Evolutionary conservation across 495 filamentous ascomycete species (phyloP).

Genomic region (Polyplosphaeria fusca): DNA sequence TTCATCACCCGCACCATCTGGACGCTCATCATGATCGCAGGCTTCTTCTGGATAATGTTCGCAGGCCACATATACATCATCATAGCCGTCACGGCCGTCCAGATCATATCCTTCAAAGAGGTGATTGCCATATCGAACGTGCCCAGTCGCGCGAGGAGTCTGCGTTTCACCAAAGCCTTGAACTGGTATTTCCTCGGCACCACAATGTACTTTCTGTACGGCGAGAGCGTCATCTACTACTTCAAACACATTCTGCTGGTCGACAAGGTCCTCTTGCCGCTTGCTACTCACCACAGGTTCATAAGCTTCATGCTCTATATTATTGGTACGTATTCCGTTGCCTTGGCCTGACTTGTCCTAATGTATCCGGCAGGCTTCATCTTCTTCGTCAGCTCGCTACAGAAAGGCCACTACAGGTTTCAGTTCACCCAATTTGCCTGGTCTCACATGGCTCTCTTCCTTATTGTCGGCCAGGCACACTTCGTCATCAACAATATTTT

Average conservation of each 20-base stretch:
- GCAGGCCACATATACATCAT: conserved; percentile 97
- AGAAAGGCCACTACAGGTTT: conserved; percentile 93
- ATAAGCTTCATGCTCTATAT: conserved; percentile 98
- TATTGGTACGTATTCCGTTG: conserved; percentile 62
- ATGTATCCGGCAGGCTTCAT: conserved; percentile 82
- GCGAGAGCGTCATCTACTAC: conserved; percentile 98
- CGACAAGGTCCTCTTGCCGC: conserved; percentile 85
- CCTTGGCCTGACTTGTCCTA: neutral
- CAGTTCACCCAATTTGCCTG: conserved; percentile 99
- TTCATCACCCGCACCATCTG: conserved; percentile 98
- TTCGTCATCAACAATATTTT: conserved; percentile 99
- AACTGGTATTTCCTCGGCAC: conserved; percentile 99
- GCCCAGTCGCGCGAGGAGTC: conserved; percentile 81
- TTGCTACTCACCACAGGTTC: conserved; percentile 97
- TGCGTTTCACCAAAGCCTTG: conserved; percentile 89
- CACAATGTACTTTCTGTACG: conserved; percentile 98
- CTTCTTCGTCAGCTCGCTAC: conserved; percentile 95
- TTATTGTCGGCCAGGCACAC: conserved; percentile 97
- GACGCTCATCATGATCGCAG: conserved; percentile 94
- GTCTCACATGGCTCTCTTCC: conserved; percentile 98
- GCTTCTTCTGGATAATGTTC: conserved; percentile 88
- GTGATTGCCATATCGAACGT: conserved; percentile 97
- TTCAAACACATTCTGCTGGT: conserved; percentile 97
- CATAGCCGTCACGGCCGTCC: conserved; percentile 82
- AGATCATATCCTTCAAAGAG: conserved; percentile 98